phyloP scores from a whole-genome alignment of 768 basidiomycete genomes.

The Asterophora parasitica region DNA sequence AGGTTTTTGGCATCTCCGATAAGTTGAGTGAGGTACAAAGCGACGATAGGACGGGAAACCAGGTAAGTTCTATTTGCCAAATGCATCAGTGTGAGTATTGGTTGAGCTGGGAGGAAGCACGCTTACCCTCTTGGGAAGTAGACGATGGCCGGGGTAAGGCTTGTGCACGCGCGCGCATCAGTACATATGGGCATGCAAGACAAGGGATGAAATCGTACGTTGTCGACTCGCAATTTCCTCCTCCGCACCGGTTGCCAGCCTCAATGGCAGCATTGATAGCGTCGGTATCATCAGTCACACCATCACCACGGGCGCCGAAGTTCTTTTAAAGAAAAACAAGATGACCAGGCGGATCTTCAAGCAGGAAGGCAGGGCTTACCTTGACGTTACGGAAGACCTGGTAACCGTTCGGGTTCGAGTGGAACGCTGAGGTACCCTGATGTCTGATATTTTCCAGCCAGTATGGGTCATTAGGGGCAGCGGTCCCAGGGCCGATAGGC shows the following conservation, averaged over 20 bases:
- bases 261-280: constrained; percentile 73
- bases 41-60: constrained; percentile 60
- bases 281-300: constrained; percentile 68
- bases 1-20: constrained; percentile 69
- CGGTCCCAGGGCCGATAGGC: constrained; percentile 44
- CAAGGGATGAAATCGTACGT: constrained; percentile 36
- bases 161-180: constrained; percentile 19
- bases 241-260: constrained; percentile 56
- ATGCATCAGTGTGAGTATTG: background rate
- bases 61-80: constrained; percentile 50
- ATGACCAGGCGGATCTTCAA: background rate
- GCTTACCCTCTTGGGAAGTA: constrained; percentile 68
- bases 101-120: background rate
- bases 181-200: background rate
- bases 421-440: constrained; percentile 65
- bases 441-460: constrained; percentile 73
- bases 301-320: constrained; percentile 47
- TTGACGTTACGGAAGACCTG: constrained; percentile 77
- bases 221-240: constrained; percentile 49
- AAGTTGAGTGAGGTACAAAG: constrained; percentile 75
- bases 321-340: constrained; percentile 22
- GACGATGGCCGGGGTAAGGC: constrained; percentile 64
- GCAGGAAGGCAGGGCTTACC: constrained; percentile 21
- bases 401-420: constrained; percentile 50
- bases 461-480: constrained; percentile 54